These are phyloP conservation scores for Epicoccum nigrum DNA, from an alignment of 2,329 filamentous ascomycete species.

Conservation along the genomic window DNA sequence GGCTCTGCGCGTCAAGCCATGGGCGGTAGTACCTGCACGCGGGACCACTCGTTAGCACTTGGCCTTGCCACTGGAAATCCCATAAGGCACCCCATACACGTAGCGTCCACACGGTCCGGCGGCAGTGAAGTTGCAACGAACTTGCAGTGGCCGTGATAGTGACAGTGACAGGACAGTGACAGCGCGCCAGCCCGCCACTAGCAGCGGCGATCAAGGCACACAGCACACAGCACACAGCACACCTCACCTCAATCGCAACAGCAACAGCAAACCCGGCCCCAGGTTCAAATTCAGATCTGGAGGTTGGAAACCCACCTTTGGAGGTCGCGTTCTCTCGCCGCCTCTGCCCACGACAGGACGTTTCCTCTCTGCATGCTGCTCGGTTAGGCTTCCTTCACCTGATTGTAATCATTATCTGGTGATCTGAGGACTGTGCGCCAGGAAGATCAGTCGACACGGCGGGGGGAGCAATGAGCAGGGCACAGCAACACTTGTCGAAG, in stretches of 20 bases:
- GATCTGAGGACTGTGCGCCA: slow-evolving; percentile 6
- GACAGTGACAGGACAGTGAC: too few relatives aligned
- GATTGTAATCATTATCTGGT: slow-evolving; percentile 20
- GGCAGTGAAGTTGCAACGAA: too few relatives aligned
- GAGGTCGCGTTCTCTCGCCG: slow-evolving; percentile 37
- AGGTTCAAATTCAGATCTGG: too few relatives aligned
- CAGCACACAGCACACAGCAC: too few relatives aligned
- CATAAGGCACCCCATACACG: too few relatives aligned
- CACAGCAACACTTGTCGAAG: not conserved
- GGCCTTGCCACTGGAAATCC: too few relatives aligned
- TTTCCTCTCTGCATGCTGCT: slow-evolving; percentile 19
- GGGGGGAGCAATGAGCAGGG: not conserved
- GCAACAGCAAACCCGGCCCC: too few relatives aligned
- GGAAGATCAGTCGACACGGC: not conserved
- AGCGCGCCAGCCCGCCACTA: not conserved
- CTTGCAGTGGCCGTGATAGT: too few relatives aligned
- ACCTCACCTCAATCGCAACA: not conserved
- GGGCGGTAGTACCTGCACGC: slow-evolving; percentile 43
- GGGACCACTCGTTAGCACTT: slow-evolving; percentile 1
- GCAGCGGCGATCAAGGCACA: not conserved
- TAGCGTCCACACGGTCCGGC: too few relatives aligned
- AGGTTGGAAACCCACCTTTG: slow-evolving; percentile 26
- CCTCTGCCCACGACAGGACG: slow-evolving; percentile 26
- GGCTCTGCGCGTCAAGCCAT: slow-evolving; percentile 45
- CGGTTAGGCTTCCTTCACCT: slow-evolving; percentile 10